Conservation (phyloP, 495 filamentous ascomycete genomes). For the Neurospora sp. region DNA sequence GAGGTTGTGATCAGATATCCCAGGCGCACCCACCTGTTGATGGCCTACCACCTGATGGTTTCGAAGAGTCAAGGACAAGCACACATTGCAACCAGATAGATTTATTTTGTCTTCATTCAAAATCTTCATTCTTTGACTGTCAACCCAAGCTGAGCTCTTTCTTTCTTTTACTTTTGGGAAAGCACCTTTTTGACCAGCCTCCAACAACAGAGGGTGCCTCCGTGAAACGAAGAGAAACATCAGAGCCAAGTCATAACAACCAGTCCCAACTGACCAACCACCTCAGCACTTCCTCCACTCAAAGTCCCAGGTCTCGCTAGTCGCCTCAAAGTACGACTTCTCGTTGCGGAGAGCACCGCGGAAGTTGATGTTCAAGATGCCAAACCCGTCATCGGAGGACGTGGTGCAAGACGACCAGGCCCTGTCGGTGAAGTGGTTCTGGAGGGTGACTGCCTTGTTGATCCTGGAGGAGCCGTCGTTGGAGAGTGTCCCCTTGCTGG, state of each 20-base stretch:
- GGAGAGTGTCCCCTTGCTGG: slow-evolving; percentile 15
- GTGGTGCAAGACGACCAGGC: slow-evolving; percentile 33
- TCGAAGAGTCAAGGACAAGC: background rate
- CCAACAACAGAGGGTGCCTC: background rate
- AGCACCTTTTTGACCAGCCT: background rate
- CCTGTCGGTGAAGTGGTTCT: slow-evolving; percentile 16
- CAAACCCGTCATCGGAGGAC: slow-evolving; percentile 15
- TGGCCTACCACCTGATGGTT: background rate
- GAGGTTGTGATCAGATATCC: background rate
- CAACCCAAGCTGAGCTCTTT: background rate
- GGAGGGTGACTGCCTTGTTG: slow-evolving; percentile 22
- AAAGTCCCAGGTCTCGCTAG: slow-evolving; percentile 30
- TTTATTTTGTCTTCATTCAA: background rate
- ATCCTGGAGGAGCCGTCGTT: slow-evolving; percentile 18
- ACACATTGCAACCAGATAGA: background rate
- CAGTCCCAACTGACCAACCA: too few relatives aligned
- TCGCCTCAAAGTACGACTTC: slow-evolving; percentile 30
- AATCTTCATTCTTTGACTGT: background rate
- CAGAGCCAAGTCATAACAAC: background rate
- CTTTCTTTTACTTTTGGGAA: background rate
- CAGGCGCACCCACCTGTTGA: background rate
- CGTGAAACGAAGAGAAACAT: background rate
- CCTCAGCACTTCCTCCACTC: slow-evolving; percentile 33
- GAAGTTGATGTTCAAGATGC: slow-evolving; percentile 38
- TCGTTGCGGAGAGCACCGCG: slow-evolving; percentile 27